Base-by-base conservation (phyloP, 2,329 filamentous ascomycete genomes). In the Bipolaris bicolor region DNA sequence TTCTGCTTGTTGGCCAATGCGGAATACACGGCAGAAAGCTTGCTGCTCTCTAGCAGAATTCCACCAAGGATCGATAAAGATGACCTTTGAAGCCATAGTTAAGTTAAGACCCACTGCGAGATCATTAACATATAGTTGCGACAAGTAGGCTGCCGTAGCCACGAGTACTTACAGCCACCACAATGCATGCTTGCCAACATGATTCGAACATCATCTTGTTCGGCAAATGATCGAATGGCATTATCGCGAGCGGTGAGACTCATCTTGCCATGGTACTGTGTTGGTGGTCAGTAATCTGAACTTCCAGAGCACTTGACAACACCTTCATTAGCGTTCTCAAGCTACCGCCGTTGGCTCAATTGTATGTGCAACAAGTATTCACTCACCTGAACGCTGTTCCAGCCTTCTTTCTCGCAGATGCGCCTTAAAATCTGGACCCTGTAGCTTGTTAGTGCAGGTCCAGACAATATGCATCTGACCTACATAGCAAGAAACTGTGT, bases 31-130 rank as follows among this genome's bases (percentile, higher is more conserved):
- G 1, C 80, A 83, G 66, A 85, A 85, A 0, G 84, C 87, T 65
- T 91, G 89, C n/a, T 86, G 77, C 63, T 91, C 87, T 0, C 80
- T 72, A 0, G 81, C 78, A 1, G 73, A 73, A 55, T 91, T 90
- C 85, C 86, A 91, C 80, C 79, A 82, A 0, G 78, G 78, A 55
- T 82, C 81, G 16, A 84, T 68, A 13, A 78, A 73, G 39, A 84
- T 81, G 47, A 82, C 80, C 5, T 75, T 71, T 4, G 67, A 76
- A 0, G 87, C 86, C 71, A 82, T 82, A 0, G 84, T 86, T 10
- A 89, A 74, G 63, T 89, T 88, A 20, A 89, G 78, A 0, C 84
- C 83, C 49, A 78, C 67, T 73, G 47, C 5, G 18, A 33, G 6
- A n/a, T 16, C 20, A 7, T 46, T 9, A 46, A 7, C n/a, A 15